phyloP scores from a whole-genome alignment of 1,139 yeast genomes.

The Suhomyces bokatorum region DNA sequence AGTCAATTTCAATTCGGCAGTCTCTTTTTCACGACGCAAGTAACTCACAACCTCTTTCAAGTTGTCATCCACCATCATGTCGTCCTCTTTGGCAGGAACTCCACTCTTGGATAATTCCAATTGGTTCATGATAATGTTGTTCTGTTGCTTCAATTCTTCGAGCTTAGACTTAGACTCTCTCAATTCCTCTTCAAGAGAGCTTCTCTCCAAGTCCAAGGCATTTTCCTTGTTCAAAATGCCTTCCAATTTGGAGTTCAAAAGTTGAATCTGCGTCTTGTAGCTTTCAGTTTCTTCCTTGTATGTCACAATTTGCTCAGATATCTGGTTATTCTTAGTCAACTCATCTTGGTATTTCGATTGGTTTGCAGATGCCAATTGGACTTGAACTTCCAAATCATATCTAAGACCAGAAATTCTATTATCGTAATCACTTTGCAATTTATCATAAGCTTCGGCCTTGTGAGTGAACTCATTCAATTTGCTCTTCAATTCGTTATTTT shows the following conservation, averaged over 20 bases:
- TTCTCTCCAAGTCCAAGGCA: slow-evolving; percentile 27
- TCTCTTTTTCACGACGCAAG: slow-evolving; percentile 77
- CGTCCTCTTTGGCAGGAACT: slow-evolving; percentile 15
- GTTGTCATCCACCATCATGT: slow-evolving; percentile 19
- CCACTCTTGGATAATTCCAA: slow-evolving; percentile 48
- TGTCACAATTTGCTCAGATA: slow-evolving; percentile 44
- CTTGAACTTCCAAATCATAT: slow-evolving; percentile 54
- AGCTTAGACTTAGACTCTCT: slow-evolving; percentile 45
- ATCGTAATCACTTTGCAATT: slow-evolving; percentile 36
- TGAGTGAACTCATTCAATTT: slow-evolving; percentile 22
- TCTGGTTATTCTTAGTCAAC: slow-evolving; percentile 56
- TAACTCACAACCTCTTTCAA: slow-evolving; percentile 58
- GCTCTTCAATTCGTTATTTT: slow-evolving; percentile 26
- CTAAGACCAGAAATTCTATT: slow-evolving; percentile 30
- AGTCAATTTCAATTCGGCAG: slow-evolving; percentile 60
- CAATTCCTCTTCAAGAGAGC: slow-evolving; percentile 55
- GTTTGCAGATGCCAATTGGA: slow-evolving; percentile 46
- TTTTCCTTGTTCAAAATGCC: slow-evolving; percentile 30
- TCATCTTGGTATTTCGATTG: slow-evolving; percentile 62
- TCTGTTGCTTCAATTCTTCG: slow-evolving; percentile 64
- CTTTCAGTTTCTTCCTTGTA: slow-evolving; percentile 45
- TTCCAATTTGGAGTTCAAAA: slow-evolving; percentile 29
- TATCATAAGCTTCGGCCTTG: slow-evolving; percentile 41
- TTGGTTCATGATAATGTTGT: slow-evolving; percentile 67
- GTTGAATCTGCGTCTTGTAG: slow-evolving; percentile 37